Conservation (phyloP, 345 rosid genomes). For the Brassica carinata region DNA sequence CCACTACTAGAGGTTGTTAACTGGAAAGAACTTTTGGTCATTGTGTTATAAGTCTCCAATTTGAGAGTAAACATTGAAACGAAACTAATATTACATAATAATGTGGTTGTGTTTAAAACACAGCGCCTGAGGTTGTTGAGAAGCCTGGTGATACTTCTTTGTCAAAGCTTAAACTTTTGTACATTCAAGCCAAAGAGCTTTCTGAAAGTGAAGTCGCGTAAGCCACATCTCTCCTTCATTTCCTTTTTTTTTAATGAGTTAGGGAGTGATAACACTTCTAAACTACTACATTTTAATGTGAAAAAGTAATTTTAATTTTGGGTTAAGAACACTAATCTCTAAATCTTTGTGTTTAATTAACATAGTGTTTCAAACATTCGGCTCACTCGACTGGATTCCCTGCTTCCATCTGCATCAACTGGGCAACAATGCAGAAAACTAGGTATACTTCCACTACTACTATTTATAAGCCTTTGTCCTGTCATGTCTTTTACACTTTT, state of each 20-base stretch:
- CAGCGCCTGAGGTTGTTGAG: slow-evolving; percentile 94
- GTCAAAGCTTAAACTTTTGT: slow-evolving; percentile 56
- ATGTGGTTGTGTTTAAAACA: slow-evolving; percentile 25
- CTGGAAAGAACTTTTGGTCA: too few species aligned
- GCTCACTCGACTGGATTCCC: slow-evolving; percentile 65
- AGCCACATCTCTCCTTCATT: slow-evolving; percentile 14
- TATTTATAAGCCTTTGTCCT: neutral
- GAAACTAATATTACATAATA: too few species aligned
- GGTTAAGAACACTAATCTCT: neutral
- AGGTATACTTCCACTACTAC: slow-evolving; percentile 50
- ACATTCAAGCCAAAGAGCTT: slow-evolving; percentile 78
- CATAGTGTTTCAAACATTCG: slow-evolving; percentile 60
- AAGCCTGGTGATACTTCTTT: slow-evolving; percentile 83
- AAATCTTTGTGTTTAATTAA: slow-evolving; percentile 2
- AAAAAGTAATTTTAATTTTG: neutral
- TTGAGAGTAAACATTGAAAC: too few species aligned
- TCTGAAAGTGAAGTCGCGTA: slow-evolving; percentile 85
- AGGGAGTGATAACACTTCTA: too few species aligned
- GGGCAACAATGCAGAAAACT: slow-evolving; percentile 77
- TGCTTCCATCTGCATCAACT: slow-evolving; percentile 69
- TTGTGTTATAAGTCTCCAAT: too few species aligned
- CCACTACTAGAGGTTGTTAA: too few species aligned
- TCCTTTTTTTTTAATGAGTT: neutral
- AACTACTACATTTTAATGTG: too few species aligned
- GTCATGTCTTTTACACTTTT: neutral